Base-by-base conservation (phyloP, 2,329 filamentous ascomycete genomes). In the Coniosporium tulheliwenetii region DNA sequence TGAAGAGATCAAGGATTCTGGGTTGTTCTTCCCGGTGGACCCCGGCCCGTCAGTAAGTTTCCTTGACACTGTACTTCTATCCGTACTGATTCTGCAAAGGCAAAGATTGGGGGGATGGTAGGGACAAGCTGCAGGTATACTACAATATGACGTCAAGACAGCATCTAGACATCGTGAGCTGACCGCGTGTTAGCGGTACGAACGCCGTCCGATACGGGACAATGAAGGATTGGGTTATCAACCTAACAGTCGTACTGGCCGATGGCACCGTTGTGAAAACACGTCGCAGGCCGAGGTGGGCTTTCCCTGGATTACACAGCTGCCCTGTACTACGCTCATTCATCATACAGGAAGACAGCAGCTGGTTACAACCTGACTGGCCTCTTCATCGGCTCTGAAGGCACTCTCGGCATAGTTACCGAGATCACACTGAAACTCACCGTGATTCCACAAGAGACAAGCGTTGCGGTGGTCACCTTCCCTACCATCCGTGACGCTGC, bases 21-120 rank as follows among this genome's bases (percentile, higher is more conserved):
- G 84, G 0, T 72, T 95, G 1, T 94, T 94, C 63, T 93, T 94
- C 55, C 87, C 87, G 1, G 79, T 93, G 10, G 87, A 95, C 52
- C 87, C 87, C 10, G 83, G 83, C 56, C 79, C 79, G 32, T 63
- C 61, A 15, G 58, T 60, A 49, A 16, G 4, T 14, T 48, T 46
- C 43, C 39, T 42, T 39, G 29, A 41, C 32, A 3, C 16, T 12
- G 40, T 48, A 44, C 54, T 43, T 10, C 32, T 33, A 10, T 5
- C 32, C 8, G 32, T 13, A 33, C 32, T 33, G 8, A 33, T 34
- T 43, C 31, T 40, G 30, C 45, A 15, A 45, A 62, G 63, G 81
- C 82, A 12, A 82, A 81, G 62, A 85, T 87, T 49, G 82, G 82
- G 39, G 82, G 82, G 35, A 89, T 89, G 83, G 75, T 87, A 26